Percentiles rank a stretch among this genome's conserved stretches.
phyloP scores from a whole-genome alignment of 2,329 filamentous ascomycete genomes.

The Dryadomyces quercivorus region DNA sequence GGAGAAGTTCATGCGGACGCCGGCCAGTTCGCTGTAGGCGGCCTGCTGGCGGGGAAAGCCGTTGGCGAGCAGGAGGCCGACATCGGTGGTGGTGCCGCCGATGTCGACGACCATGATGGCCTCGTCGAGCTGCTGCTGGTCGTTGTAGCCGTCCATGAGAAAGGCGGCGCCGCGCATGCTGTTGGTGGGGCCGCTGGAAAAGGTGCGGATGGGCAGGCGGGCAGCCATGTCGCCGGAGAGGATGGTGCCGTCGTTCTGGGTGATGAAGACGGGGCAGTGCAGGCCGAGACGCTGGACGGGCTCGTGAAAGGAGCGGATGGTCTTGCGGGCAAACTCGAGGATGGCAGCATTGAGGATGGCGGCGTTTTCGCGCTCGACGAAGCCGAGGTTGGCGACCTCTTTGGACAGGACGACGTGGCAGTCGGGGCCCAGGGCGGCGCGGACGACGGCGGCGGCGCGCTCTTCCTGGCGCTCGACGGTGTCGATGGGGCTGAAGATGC shows the following conservation, averaged over 20 bases:
- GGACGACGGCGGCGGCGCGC: slow-evolving; percentile 32
- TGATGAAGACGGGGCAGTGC: slow-evolving; percentile 30
- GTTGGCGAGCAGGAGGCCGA: slow-evolving; percentile 46
- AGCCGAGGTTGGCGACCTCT: slow-evolving; percentile 21
- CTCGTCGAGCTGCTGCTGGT: slow-evolving; percentile 16
- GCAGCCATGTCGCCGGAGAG: slow-evolving; percentile 40
- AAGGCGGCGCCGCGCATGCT: slow-evolving; percentile 52
- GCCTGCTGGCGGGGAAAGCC: slow-evolving; percentile 53
- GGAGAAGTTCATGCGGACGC: slow-evolving; percentile 49
- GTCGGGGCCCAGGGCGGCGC: slow-evolving; percentile 29
- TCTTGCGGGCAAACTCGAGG: slow-evolving; percentile 31
- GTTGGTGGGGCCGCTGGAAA: slow-evolving; percentile 52
- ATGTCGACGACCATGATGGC: slow-evolving; percentile 51
- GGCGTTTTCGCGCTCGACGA: slow-evolving; percentile 39
- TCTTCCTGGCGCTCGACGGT: slow-evolving; percentile 38
- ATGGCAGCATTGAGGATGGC: slow-evolving; percentile 40
- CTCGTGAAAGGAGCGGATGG: slow-evolving; percentile 29
- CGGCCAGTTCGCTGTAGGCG: slow-evolving; percentile 49
- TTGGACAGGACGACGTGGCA: slow-evolving; percentile 18
- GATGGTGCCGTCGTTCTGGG: slow-evolving; percentile 49
- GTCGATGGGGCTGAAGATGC: slow-evolving; percentile 47
- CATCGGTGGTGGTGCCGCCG: slow-evolving; percentile 54
- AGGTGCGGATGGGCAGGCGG: slow-evolving; percentile 45
- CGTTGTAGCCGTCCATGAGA: slow-evolving; percentile 27
- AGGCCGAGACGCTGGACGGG: slow-evolving; percentile 30